These are phyloP conservation scores for Xerocomellus intermedius DNA, from an alignment of 768 basidiomycete species.

Conservation along the genomic window DNA sequence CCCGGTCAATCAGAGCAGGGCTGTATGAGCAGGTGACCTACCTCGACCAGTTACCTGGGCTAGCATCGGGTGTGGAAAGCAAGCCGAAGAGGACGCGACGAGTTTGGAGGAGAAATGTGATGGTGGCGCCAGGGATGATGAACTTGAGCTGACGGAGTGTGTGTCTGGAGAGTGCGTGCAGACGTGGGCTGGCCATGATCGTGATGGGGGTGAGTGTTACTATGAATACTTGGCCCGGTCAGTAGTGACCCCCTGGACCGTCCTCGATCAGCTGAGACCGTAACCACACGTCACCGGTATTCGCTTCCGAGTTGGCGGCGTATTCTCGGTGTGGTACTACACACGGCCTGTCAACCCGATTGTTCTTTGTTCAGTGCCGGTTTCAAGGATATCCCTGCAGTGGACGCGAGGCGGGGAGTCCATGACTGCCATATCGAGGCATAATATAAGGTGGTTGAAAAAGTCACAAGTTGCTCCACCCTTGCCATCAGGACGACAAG, in stretches of 20 bases:
- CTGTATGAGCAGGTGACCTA: conserved; percentile 17
- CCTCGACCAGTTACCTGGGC: conserved; percentile 52
- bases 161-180: conserved; percentile 41
- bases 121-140: conserved; percentile 62
- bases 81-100: conserved; percentile 49
- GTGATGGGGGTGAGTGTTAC: neutral
- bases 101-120: conserved; percentile 64
- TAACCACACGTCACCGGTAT: conserved; percentile 7
- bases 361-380: neutral
- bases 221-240: neutral
- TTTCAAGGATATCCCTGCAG: neutral
- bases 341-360: neutral
- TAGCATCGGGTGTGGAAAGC: conserved; percentile 27
- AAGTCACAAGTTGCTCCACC: neutral
- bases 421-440: conserved; percentile 15
- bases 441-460: neutral
- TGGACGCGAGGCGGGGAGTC: neutral
- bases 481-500: neutral
- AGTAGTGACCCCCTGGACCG: neutral
- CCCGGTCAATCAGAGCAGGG: conserved; percentile 5
- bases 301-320: conserved; percentile 1
- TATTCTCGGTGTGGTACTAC: neutral
- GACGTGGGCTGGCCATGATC: conserved; percentile 20
- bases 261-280: conserved; percentile 10
- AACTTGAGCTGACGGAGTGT: conserved; percentile 71